Base-by-base conservation (phyloP, 306 rosid genomes). In the Adenanthera pavonina region DNA sequence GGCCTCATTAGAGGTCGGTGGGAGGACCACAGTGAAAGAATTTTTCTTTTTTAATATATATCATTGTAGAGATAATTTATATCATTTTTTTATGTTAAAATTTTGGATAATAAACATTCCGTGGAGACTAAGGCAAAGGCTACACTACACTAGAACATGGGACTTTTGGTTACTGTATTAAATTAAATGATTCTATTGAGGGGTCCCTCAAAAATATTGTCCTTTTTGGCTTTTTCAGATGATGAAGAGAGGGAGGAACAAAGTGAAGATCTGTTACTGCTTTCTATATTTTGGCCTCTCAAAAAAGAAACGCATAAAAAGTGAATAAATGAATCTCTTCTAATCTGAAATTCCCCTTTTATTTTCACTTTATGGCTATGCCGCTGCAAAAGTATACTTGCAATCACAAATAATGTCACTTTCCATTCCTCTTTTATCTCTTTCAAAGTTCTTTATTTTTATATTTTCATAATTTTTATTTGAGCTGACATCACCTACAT, bases 131-230 rank as follows among this genome's bases (percentile, higher is more conserved):
- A 19, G 36, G 35, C 65, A 59, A 59, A 59, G 65, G 36, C 38
- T 54, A 17, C 33, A n/a, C 33, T 54, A 1, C 4, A n/a, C 30
- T 25, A 25, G 30, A 25, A 54, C 25, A 74, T 49, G 73, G 68
- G 73, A 65, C 71, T 72, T 83, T 86, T 68, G 78, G 76, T 61
- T 49, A 73, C 77, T 80, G 81, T 83, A 80, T 83, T 79, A 59
- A 65, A 77, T 74, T 15, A 7, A 30, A 25, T 25, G 85, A 74
- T 84, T 78, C 83, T 70, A 57, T 84, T 79, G 53, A 77, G 36
- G 87, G 87, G 89, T 25, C 87, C 89, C 87, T 67, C 84, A 25
- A 66, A 60, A 74, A 84, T 69, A 84, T 81, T 81, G 85, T 84
- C 87, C 65, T 84, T 87, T 73, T 81, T 84, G 68, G 87, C 74